Percentiles rank a stretch among this genome's conserved stretches.
phyloP scores from a whole-genome alignment of 73 alveolate species.

The Tetrahymena thermophila region DNA sequence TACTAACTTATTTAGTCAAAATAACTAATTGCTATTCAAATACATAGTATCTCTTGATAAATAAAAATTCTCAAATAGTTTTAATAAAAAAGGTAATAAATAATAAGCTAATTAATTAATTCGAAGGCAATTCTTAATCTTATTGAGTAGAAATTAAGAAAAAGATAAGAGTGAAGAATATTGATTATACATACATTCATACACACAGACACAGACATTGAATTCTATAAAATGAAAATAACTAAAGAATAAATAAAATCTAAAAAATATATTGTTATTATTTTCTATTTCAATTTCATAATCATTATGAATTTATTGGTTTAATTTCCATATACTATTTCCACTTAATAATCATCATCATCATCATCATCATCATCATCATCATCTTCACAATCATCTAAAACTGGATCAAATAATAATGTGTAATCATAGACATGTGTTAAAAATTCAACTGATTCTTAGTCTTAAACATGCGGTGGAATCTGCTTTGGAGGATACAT shows the following conservation, averaged over 20 bases:
- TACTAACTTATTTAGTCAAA: no score
- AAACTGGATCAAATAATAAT: background rate
- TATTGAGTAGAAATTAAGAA: no score
- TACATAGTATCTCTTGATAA: no score
- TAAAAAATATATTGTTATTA: background rate
- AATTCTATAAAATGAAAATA: background rate
- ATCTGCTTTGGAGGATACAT: background rate
- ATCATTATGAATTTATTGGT: background rate
- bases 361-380: no score
- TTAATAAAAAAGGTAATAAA: no score
- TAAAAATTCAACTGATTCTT: background rate
- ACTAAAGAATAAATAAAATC: background rate
- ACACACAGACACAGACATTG: no score
- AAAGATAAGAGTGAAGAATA: no score
- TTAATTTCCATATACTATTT: background rate
- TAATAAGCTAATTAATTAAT: no score
- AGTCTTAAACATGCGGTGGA: background rate
- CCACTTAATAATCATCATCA: background rate
- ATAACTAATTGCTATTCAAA: no score
- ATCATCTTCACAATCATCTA: background rate
- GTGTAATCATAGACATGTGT: background rate
- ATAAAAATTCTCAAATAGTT: no score
- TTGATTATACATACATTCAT: no score
- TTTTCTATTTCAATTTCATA: background rate
- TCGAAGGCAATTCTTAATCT: no score